Base-by-base conservation (phyloP, 371 early-diverging fungal species). In the Saksenaea vasiformis region DNA sequence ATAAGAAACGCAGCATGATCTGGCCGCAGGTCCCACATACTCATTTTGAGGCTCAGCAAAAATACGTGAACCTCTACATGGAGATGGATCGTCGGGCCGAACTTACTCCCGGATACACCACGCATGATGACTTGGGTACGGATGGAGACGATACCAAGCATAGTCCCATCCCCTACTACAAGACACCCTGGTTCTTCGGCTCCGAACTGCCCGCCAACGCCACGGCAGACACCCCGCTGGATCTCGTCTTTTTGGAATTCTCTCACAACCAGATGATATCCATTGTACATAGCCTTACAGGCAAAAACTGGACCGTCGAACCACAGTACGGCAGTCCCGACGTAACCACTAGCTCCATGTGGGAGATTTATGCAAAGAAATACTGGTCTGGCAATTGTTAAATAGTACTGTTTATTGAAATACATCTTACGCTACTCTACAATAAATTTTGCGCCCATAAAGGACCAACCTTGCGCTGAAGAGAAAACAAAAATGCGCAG, bases 31-130 rank as follows among this genome's bases (percentile, higher is more conserved):
- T 22, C 14, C 31, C 62, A 17, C 51, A 41, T 13, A 17, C 58
- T 10, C 31, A 37, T 11, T 35, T 39, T 10, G 17, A 67, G 31
- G 54, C 19, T n/a, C 13, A 55, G 26, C 28, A 54, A 43, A 26
- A 7, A 10, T 44, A 44, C 47, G 3, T 43, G 5, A 38, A n/a
- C 41, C 3, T 34, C 14, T 14, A 60, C 2, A 17, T 19, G 4
- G 51, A 47, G 22, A 19, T 47, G 51, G 24, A 37, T 2, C 64
- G 64, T 22, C 44, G 41, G 15, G 38, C 58, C 19, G 28, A 17
- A 13, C 51, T 87, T 55, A 89, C 89, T 0, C 88, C 89, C 0
- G 86, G 86, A 4, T 80, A 80, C 28, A 74, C 86, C 0, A 80
- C 80, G 19, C 69, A 71, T 44, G 78, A 85, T 60, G 85, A 83